phyloP scores from a whole-genome alignment of 345 rosid genomes.

The Gossypium anomalum region DNA sequence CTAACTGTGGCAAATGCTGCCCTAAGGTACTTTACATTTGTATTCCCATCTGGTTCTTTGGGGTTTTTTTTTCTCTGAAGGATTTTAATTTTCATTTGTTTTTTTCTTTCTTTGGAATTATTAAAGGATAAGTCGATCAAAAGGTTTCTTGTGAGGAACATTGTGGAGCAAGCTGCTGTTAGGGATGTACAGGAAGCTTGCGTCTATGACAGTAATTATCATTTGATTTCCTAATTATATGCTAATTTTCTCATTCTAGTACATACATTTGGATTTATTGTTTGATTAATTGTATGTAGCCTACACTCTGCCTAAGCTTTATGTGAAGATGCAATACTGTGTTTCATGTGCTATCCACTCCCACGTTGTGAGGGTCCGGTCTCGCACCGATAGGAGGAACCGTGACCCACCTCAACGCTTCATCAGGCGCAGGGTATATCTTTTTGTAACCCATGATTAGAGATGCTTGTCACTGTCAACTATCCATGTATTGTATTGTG shows the following conservation, averaged over 20 bases:
- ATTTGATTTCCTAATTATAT: not conserved
- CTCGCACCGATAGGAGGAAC: conserved; percentile 74
- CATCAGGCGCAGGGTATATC: conserved; percentile 73
- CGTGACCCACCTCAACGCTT: conserved; percentile 92
- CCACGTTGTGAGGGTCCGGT: conserved; percentile 91
- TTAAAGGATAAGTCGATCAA: conserved; percentile 75
- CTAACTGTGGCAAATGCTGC: conserved; percentile 96
- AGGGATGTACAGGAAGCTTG: conserved; percentile 93
- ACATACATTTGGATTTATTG: not conserved
- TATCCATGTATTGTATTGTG: not conserved
- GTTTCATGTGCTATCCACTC: conserved; percentile 98
- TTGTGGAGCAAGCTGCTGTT: conserved; percentile 91
- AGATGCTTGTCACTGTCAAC: not conserved
- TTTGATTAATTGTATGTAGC: conserved; percentile 32
- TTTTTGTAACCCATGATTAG: not conserved
- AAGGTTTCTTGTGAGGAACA: conserved; percentile 90
- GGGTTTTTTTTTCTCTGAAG: not conserved
- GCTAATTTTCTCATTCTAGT: not conserved
- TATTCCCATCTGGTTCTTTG: not conserved
- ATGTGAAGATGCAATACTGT: conserved; percentile 89
- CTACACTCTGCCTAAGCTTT: conserved; percentile 75
- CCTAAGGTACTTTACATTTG: conserved; percentile 48
- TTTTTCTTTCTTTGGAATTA: not conserved
- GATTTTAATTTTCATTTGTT: not conserved
- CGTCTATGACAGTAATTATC: conserved; percentile 55